Evolutionary conservation across 2,329 filamentous ascomycete species (phyloP).

Genomic region (Diaporthe citriasiana): DNA sequence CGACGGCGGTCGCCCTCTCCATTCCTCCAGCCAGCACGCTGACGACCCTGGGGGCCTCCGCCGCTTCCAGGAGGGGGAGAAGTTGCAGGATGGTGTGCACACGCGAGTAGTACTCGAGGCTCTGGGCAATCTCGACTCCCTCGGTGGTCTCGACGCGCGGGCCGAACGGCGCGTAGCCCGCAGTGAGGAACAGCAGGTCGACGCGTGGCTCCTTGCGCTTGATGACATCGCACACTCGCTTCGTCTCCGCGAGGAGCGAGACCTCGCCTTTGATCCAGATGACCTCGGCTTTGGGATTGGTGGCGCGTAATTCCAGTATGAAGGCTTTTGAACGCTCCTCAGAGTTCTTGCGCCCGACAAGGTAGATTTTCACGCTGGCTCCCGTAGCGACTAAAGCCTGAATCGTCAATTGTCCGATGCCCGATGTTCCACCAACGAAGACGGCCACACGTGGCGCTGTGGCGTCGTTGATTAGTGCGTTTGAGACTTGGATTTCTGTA

Average conservation of each 20-base stretch:
- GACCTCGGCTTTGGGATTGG: constrained; percentile 57
- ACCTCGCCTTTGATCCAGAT: constrained; percentile 56
- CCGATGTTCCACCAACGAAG: constrained; percentile 62
- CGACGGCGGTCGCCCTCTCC: constrained; percentile 47
- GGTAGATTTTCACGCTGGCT: constrained; percentile 55
- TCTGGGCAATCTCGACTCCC: constrained; percentile 58
- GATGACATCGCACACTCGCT: constrained; percentile 56
- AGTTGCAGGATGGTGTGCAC: constrained; percentile 58
- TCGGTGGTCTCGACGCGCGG: constrained; percentile 55
- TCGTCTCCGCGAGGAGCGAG: constrained; percentile 59
- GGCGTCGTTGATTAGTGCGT: constrained; percentile 55
- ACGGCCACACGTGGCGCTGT: constrained; percentile 56
- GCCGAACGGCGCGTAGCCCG: constrained; percentile 60
- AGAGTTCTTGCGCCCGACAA: constrained; percentile 58
- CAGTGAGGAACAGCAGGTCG: constrained; percentile 60
- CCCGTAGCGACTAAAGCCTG: constrained; percentile 54
- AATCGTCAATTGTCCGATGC: constrained; percentile 59
- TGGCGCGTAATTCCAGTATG: constrained; percentile 52
- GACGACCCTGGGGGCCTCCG: constrained; percentile 52
- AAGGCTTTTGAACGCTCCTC: constrained; percentile 50
- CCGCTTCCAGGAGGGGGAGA: constrained; percentile 54
- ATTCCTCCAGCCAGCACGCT: constrained; percentile 53
- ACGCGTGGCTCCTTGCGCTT: constrained; percentile 54
- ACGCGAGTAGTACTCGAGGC: constrained; percentile 59
- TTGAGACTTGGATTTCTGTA: constrained; percentile 54